These are phyloP conservation scores for Trichoderma virens DNA, from an alignment of 495 filamentous ascomycete genomes.

Conservation along the genomic window DNA sequence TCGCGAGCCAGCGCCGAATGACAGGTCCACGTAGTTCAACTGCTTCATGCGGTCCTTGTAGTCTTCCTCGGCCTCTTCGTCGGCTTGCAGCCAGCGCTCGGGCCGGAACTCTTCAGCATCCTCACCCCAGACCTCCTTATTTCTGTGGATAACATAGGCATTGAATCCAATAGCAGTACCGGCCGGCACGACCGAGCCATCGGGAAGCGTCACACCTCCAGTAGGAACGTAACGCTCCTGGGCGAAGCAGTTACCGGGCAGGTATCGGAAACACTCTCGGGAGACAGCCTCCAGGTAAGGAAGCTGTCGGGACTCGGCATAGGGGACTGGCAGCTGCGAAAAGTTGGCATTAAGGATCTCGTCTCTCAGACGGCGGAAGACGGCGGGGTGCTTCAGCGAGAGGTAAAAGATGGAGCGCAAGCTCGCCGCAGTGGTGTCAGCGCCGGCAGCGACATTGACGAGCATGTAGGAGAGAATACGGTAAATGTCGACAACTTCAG, in stretches of 20 bases:
- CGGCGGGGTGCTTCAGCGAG: slow-evolving; percentile 35
- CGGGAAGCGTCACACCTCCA: slow-evolving; percentile 43
- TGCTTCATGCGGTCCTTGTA: slow-evolving; percentile 21
- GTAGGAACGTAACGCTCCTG: slow-evolving; percentile 41
- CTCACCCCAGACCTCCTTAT: slow-evolving; percentile 39
- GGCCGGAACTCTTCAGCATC: slow-evolving; percentile 44
- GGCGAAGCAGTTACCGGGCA: slow-evolving; percentile 32
- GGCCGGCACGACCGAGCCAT: slow-evolving; percentile 45
- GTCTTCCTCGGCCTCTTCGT: slow-evolving; percentile 18
- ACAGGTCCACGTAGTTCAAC: slow-evolving; percentile 26
- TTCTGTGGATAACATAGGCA: slow-evolving; percentile 46
- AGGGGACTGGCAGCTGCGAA: slow-evolving; percentile 12
- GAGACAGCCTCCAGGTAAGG: slow-evolving; percentile 46
- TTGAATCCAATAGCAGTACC: slow-evolving; percentile 45
- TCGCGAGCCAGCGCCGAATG: slow-evolving; percentile 46
- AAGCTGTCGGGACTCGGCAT: slow-evolving; percentile 14
- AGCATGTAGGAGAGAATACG: slow-evolving; percentile 19
- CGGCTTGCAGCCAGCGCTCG: slow-evolving; percentile 41
- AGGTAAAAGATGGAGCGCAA: slow-evolving; percentile 45
- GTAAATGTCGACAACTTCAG: slow-evolving; percentile 19
- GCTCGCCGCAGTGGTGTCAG: slow-evolving; percentile 46
- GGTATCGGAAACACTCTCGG: slow-evolving; percentile 44
- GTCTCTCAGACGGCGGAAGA: slow-evolving; percentile 29
- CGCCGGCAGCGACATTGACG: slow-evolving; percentile 39
- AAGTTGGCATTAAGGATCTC: slow-evolving; percentile 28